Percentiles rank a stretch among this genome's conserved stretches.
Conservation (phyloP, 306 rosid species). For the Malus sieversii region DNA sequence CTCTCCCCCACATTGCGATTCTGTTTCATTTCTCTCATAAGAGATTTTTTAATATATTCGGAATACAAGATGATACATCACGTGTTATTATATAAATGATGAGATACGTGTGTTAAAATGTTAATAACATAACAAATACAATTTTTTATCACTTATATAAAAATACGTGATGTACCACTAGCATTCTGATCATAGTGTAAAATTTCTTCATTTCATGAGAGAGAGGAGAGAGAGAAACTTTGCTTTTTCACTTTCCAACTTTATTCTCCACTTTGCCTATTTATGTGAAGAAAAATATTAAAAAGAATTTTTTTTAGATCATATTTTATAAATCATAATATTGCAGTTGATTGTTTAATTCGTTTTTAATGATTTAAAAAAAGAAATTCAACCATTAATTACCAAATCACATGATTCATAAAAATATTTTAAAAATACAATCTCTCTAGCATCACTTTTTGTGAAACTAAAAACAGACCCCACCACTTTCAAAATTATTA, state of each 20-base stretch:
- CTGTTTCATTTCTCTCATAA: background rate
- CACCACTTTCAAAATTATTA: slow-evolving; percentile 26
- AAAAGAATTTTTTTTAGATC: no score
- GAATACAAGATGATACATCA: rapidly evolving
- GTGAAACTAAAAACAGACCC: slow-evolving; percentile 27
- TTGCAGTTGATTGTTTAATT: no score
- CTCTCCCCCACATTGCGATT: slow-evolving; percentile 20
- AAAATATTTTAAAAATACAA: no score
- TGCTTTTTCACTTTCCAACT: slow-evolving; percentile 8
- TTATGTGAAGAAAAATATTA: slow-evolving; percentile 4
- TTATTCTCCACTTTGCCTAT: slow-evolving; percentile 40
- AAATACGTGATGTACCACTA: rapidly evolving
- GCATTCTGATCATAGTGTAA: rapidly evolving
- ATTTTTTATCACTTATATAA: rapidly evolving
- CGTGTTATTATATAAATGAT: rapidly evolving
- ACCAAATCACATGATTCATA: no score
- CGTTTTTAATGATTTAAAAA: no score
- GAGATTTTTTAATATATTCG: no score
- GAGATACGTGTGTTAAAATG: rapidly evolving
- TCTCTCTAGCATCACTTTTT: no score
- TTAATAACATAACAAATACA: no score
- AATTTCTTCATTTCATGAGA: background rate
- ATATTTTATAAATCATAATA: no score
- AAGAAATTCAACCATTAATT: no score
- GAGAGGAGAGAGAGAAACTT: background rate